A percentile compares a stretch with the other conserved stretches of the same genome.
phyloP scores from a whole-genome alignment of 768 basidiomycete genomes.

The Suillus sp. region DNA sequence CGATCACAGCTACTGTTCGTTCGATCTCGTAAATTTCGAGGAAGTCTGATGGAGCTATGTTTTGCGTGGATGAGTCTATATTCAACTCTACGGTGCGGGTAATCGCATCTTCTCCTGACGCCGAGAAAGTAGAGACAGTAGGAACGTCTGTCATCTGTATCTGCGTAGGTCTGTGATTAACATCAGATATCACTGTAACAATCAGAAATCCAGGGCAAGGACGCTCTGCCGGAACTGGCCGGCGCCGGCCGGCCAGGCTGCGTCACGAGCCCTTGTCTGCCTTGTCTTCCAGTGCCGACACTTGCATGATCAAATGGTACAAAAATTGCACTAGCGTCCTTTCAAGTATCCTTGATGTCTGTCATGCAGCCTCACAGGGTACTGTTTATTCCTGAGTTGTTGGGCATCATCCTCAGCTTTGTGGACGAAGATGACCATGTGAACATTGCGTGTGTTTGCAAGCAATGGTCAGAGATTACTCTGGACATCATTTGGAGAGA shows the following conservation, averaged over 20 bases:
- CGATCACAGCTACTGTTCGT: conserved; percentile 62
- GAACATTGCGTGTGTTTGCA: conserved; percentile 56
- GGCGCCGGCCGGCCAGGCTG: too few species aligned
- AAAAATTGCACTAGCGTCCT: neutral
- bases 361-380: conserved; percentile 30
- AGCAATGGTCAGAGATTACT: conserved; percentile 57
- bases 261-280: too few species aligned
- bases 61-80: conserved; percentile 38
- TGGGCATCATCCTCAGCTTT: conserved; percentile 56
- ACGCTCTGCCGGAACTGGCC: too few species aligned
- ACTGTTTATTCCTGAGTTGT: conserved; percentile 57
- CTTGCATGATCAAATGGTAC: conserved; percentile 1
- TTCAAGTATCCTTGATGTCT: neutral
- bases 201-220: neutral
- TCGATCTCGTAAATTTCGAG: conserved; percentile 76
- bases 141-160: conserved; percentile 1
- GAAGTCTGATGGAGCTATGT: conserved; percentile 41
- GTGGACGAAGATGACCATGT: conserved; percentile 45
- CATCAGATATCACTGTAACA: neutral
- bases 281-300: too few species aligned
- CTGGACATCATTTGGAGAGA: conserved; percentile 62
- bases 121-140: conserved; percentile 43
- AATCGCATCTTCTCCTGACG: conserved; percentile 68
- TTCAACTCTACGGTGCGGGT: conserved; percentile 52
- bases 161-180: neutral